Conservation (phyloP, 805 yeast species). For the Candida ortonii region DNA sequence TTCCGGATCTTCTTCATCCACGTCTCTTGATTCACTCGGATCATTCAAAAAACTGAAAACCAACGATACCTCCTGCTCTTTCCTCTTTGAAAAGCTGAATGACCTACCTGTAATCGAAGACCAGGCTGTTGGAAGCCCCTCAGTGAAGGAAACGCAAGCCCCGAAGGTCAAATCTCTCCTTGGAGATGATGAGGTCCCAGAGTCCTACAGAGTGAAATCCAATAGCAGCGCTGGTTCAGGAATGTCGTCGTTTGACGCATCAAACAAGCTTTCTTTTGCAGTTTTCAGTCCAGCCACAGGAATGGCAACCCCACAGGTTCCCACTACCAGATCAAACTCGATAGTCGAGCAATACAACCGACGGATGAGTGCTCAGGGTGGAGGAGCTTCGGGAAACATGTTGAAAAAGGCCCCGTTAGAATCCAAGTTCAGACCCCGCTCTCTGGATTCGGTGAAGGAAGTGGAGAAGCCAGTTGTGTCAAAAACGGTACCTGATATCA, state of each 20-base stretch:
- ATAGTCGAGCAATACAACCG: constrained; percentile 32
- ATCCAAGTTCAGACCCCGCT: background rate
- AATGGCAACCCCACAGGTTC: constrained; percentile 15
- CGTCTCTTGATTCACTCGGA: constrained; percentile 16
- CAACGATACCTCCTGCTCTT: constrained; percentile 22
- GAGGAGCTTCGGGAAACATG: constrained; percentile 2
- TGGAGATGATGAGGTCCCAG: constrained; percentile 17
- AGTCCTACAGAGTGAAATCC: constrained; percentile 9
- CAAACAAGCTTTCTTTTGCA: constrained; percentile 8
- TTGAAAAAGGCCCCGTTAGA: constrained; percentile 3
- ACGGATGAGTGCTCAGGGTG: constrained; percentile 24
- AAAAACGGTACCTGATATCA: no score
- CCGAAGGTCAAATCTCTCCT: constrained; percentile 24
- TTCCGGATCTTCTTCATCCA: constrained; percentile 13
- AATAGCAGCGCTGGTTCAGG: constrained; percentile 13
- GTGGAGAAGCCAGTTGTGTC: no score
- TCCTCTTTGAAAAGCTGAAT: constrained; percentile 25
- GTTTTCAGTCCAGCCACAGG: constrained; percentile 15
- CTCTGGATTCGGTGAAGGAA: no score
- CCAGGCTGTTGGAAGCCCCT: constrained; percentile 16
- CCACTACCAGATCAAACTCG: constrained; percentile 13
- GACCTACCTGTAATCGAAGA: constrained; percentile 26
- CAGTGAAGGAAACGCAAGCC: constrained; percentile 12
- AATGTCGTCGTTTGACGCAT: constrained; percentile 2
- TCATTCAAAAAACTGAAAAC: constrained; percentile 19